Evolutionary conservation across 2,329 filamentous ascomycete genomes (phyloP), one percentile per base, ranked within the genome.

Genomic region (Arthroderma uncinatum): DNA sequence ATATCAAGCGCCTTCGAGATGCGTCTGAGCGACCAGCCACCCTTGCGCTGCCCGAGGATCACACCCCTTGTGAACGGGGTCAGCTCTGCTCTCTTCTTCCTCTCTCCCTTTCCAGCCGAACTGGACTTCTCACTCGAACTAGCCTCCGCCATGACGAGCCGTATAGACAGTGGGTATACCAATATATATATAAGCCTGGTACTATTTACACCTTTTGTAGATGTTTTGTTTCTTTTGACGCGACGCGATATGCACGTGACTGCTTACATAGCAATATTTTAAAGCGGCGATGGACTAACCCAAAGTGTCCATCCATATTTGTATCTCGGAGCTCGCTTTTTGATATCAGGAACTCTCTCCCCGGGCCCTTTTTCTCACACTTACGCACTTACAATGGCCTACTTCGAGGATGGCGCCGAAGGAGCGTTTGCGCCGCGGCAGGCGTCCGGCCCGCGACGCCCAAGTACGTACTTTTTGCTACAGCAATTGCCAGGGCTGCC

Each of bases 351-450:
- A 47, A 47, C 25, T 34, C 7, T 33, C 25, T 30, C 21, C 14
- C 14, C 14, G 23, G 8, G 25, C n/a, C 7, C 9, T 16, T 50
- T n/a, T 16, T 50, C 25, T 53, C 16, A 34, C 28, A 10, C 50
- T 19, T 16, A 5, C 16, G 37, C 16, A 33, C n/a, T 37, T 8
- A 14, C 19, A 12, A 73, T 74, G 72, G 69, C 71, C 56, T 73
- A 71, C 60, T 71, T 74, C 10, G 72, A 74, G 37, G 63, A 66
- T 58, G 68, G 63, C 34, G 66, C 64, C n/a, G 71, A 73, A 44
- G 59, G 62, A 58, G 66, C 65, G 59, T 65, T 65, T 57, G 37
- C 56, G 48, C 57, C 61, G 7, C 60, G 61, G 5, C 34, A 55
- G 19, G n/a, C 56, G 16, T 65, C 65, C 12, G 72, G 71, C 47